These are phyloP conservation scores for Solanum etuberosum DNA, from an alignment of 257 asterid genomes.

Conservation along the genomic window DNA sequence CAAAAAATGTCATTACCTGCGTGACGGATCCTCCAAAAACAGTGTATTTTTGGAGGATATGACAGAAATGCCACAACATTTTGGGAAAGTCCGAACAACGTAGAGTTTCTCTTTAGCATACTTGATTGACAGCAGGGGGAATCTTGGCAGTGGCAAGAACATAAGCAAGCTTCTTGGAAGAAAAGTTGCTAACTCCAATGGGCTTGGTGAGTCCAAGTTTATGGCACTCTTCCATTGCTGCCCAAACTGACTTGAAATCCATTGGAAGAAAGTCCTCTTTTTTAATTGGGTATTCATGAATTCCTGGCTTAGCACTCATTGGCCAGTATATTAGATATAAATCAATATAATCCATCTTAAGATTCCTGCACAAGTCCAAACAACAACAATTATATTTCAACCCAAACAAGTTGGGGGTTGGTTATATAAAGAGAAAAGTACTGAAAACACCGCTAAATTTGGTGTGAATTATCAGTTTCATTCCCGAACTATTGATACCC, in stretches of 20 bases:
- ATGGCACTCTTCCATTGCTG: conserved; percentile 45
- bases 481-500: too few species aligned
- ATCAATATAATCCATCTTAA: conserved; percentile 34
- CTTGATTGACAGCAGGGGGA: conserved; percentile 64
- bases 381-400: too few species aligned
- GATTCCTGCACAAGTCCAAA: conserved; percentile 17
- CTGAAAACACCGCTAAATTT: too few species aligned
- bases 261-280: conserved; percentile 28
- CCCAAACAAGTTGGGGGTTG: too few species aligned
- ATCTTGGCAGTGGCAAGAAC: conserved; percentile 23
- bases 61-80: background rate
- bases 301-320: conserved; percentile 21
- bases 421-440: too few species aligned
- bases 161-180: conserved; percentile 23
- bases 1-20: background rate
- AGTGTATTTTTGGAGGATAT: background rate
- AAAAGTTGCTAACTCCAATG: conserved; percentile 49
- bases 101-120: background rate
- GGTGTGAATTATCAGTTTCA: too few species aligned
- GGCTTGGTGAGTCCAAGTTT: conserved; percentile 36
- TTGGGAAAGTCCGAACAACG: background rate
- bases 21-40: background rate
- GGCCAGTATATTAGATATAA: conserved; percentile 50
- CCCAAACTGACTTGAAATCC: conserved; percentile 42
- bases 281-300: conserved; percentile 17